These are phyloP conservation scores for Pleurotus eryngii DNA, from an alignment of 768 basidiomycete species.

Conservation along the genomic window DNA sequence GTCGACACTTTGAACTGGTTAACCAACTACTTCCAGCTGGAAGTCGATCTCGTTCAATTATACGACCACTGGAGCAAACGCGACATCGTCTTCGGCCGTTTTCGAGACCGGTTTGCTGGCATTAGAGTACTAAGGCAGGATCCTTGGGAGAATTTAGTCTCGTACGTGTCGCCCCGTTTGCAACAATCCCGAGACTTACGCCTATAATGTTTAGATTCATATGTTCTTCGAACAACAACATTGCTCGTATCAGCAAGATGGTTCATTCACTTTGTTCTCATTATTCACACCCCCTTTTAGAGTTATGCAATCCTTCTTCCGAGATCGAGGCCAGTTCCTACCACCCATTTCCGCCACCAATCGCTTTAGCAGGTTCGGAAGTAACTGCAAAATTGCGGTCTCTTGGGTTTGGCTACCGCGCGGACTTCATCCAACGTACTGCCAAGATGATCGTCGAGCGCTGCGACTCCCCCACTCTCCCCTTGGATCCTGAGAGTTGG, in stretches of 20 bases:
- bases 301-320: constrained; percentile 31
- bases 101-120: constrained; percentile 68
- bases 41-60: constrained; percentile 63
- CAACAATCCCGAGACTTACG: neutral
- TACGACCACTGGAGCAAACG: constrained; percentile 73
- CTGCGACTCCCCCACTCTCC: constrained; percentile 29
- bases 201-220: constrained; percentile 70
- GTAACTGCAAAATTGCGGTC: constrained; percentile 66
- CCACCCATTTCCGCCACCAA: constrained; percentile 84
- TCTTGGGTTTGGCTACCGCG: constrained; percentile 95
- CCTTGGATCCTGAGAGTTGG: constrained; percentile 45
- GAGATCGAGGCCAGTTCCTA: constrained; percentile 37
- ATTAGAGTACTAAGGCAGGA: constrained; percentile 89
- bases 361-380: constrained; percentile 52
- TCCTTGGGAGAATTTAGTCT: constrained; percentile 93
- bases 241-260: constrained; percentile 91
- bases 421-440: constrained; percentile 82
- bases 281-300: constrained; percentile 70
- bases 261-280: constrained; percentile 77
- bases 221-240: constrained; percentile 97
- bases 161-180: constrained; percentile 50
- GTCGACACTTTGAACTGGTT: constrained; percentile 74
- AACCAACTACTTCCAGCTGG: constrained; percentile 85
- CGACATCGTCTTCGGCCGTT: constrained; percentile 72
- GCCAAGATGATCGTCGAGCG: constrained; percentile 71